A percentile compares a stretch with the other conserved stretches of the same genome.
Evolutionary conservation across 139 green algal genomes (phyloP).

Genomic region (Chlamydomonas schloesseri): DNA sequence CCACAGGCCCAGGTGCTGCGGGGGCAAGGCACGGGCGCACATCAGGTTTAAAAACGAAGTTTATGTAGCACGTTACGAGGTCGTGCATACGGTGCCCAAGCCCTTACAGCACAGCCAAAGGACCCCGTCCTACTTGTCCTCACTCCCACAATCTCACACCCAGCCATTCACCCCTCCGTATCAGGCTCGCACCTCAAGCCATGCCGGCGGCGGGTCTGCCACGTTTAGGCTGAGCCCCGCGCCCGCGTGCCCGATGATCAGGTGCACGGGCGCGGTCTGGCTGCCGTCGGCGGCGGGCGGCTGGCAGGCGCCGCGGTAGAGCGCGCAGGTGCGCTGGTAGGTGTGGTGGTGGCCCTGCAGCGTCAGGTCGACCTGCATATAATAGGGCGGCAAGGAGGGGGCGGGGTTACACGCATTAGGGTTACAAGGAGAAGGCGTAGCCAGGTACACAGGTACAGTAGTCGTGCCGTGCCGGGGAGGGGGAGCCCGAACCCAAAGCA

Average conservation of each 20-base stretch:
- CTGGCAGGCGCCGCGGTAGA: conserved; percentile 47
- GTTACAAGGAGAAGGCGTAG: no score
- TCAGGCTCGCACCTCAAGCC: conserved; percentile 45
- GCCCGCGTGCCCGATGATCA: conserved; percentile 78
- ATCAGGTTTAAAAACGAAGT: no score
- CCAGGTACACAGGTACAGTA: no score
- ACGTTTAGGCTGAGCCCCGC: conserved; percentile 59
- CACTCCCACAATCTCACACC: no score
- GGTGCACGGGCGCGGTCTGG: conserved; percentile 63
- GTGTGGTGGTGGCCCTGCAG: conserved; percentile 79
- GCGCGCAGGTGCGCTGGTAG: conserved; percentile 79
- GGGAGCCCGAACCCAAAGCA: no score
- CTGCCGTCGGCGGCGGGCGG: conserved; percentile 37
- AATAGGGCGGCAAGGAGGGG: neutral
- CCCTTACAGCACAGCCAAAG: no score
- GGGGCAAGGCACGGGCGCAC: neutral
- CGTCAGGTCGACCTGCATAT: conserved; percentile 69
- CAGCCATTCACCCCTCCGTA: no score
- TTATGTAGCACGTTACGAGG: no score
- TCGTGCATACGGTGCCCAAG: no score
- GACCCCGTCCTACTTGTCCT: no score
- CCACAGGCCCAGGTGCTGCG: conserved; percentile 51
- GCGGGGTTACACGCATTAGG: no score
- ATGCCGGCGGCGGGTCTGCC: conserved; percentile 13
- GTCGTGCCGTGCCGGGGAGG: no score